Base-by-base conservation (phyloP, 805 yeast genomes). In the Lipomyces starkeyi region DNA sequence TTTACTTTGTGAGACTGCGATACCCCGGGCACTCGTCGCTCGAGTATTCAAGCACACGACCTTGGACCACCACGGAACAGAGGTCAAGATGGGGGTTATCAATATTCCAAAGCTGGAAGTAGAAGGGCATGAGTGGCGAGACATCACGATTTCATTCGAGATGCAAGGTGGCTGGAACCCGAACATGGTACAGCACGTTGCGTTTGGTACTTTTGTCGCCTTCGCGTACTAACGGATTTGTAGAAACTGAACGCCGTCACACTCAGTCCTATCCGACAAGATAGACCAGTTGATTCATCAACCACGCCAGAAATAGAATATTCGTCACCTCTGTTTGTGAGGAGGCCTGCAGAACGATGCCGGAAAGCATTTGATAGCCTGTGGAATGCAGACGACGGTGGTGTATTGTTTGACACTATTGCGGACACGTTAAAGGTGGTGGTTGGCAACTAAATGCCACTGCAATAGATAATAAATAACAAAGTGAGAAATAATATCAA, bases 141-240 rank as follows among this genome's bases (percentile, higher is more conserved):
- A 37, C 25, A 34, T 57, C 22, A 57, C 27, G 17, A 22, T 57
- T 14, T 32, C 59, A 20, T 9, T 57, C 2, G 49, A 57, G 17
- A 32, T 57, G 59, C 40, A 57, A n/a, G 13, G 49, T 7, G 59
- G 59, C 20, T 57, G 34, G 47, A 57, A 34, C 22, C 52, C 59
- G 59, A 35, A 34, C 29, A 29, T 57, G 34, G 59, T 35, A 57
- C 9, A 20, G 9, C 11, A 8, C n/a, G 14, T 5, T 56, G 4
- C 17, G 0, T 3, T 11, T 32, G 7, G 17, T 6, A 53, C 7
- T 25, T 22, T 25, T 17, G n/a, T 14, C 17, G 27, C 20, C 14
- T 14, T 1, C 2, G 1, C 27, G 2, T 17, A 11, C 22, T 27
- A 17, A n/a, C 34, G 22, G 13, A 14, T 40, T 47, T 27, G 49